Evolutionary conservation across 2,329 filamentous ascomycete species (phyloP), one percentile per base, ranked within the genome.

Genomic region (Helminthosporium solani): DNA sequence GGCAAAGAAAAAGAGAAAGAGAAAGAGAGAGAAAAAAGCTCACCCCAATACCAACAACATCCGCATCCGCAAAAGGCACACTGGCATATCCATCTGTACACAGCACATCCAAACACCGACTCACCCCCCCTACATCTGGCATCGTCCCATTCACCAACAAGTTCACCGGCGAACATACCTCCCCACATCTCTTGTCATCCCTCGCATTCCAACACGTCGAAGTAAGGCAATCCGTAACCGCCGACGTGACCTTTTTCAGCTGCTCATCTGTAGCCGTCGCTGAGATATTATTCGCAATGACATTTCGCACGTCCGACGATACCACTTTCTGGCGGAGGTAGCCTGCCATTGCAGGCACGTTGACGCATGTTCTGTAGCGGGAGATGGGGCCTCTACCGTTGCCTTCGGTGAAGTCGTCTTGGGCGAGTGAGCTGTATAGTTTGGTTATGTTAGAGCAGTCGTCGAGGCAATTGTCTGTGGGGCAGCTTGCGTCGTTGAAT

Each of bases 41-140:
- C 25, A 58, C 55, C 9, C 55, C 55, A 36, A 56, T 54, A 2
- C 53, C 55, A 9, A 58, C 44, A 3, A 58, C 45, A 41, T 58
- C 55, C 11, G 50, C 50, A 46, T 58, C 55, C 1, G 55, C 55
- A 42, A 28, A 58, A 9, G 55, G 55, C 20, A 56, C 40, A 18
- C 44, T 45, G 11, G 42, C 16, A 25, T 56, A 49, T 2, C 28
- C 28, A 14, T 38, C 41, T 15, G 27, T 47, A 33, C 55, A 56
- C 11, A 58, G 44, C 15, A 27, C 27, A 19, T 42, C 14, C 16
- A 56, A 23, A 31, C 53, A 58, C 1, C 53, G 38, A 43, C 53
- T 49, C 1, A 58, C 3, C 3, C 53, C 53, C 19, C 41, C n/a
- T 2, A 58, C 18, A 31, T 51, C 49, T 11, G 53, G 53, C n/a